phyloP scores from a whole-genome alignment of 179 eudicot genomes.

The Vitellaria paradoxa region DNA sequence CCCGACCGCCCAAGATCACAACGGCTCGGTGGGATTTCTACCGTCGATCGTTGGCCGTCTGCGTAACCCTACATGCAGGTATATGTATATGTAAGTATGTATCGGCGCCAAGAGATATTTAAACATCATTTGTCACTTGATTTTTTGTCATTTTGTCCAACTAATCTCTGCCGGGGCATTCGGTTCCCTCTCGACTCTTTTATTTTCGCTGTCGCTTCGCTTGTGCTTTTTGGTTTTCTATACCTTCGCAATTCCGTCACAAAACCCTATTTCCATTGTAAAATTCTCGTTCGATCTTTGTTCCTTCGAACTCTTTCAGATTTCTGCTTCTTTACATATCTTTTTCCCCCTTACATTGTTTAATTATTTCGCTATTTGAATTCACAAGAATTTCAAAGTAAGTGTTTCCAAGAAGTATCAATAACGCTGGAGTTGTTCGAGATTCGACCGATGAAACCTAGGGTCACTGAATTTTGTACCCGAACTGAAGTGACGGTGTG shows the following conservation, averaged over 20 bases:
- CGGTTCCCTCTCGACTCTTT: not conserved
- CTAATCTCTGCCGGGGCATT: no score
- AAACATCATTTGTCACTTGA: no score
- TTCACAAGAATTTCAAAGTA: not conserved
- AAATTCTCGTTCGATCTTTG: not conserved
- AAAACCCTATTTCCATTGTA: not conserved
- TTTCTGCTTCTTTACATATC: not conserved
- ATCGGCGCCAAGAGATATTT: no score
- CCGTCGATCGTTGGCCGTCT: no score
- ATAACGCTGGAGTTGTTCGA: not conserved
- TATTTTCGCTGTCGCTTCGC: no score
- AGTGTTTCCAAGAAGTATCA: not conserved
- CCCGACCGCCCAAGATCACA: no score
- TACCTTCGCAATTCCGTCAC: not conserved
- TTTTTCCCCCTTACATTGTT: not conserved
- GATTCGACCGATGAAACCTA: constrained; percentile 1
- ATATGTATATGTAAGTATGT: no score
- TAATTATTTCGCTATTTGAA: not conserved
- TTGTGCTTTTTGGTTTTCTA: not conserved
- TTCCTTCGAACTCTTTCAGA: not conserved
- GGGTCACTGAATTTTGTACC: not conserved
- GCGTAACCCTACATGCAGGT: no score
- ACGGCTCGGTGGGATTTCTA: no score
- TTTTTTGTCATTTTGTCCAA: no score
- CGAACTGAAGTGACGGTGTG: not conserved